Percentiles rank a stretch among this genome's conserved stretches.
These are phyloP conservation scores for Torulaspora maleeae DNA, from an alignment of 805 yeast species.

Conservation along the genomic window DNA sequence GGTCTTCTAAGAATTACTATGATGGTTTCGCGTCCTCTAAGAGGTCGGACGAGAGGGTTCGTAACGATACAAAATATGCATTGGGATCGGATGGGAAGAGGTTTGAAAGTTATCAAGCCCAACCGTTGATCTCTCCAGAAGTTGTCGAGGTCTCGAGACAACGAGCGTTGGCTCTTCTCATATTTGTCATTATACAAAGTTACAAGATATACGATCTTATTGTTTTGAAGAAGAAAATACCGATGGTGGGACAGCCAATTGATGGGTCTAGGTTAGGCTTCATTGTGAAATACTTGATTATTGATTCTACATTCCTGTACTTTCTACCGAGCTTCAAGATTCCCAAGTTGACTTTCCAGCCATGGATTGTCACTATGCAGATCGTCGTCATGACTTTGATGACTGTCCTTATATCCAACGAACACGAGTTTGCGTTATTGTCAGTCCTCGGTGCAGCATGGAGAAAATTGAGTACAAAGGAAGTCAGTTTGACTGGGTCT, in stretches of 20 bases:
- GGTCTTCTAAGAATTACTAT: conserved; percentile 4
- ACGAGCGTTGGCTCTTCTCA: conserved; percentile 57
- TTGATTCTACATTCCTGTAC: conserved; percentile 71
- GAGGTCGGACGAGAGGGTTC: neutral
- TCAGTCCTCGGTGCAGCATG: conserved; percentile 40
- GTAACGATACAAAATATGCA: neutral
- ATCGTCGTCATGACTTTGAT: conserved; percentile 44
- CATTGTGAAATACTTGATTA: conserved; percentile 61
- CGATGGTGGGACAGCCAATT: conserved; percentile 35
- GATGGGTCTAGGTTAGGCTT: conserved; percentile 52
- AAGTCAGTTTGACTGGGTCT: conserved; percentile 51
- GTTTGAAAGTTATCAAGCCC: neutral
- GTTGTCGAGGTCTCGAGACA: conserved; percentile 74
- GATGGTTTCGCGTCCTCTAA: neutral
- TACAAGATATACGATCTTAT: conserved; percentile 75
- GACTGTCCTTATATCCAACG: conserved; percentile 53
- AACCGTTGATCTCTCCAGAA: conserved; percentile 57
- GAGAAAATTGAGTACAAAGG: conserved; percentile 42
- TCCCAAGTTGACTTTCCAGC: conserved; percentile 65
- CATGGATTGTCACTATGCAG: conserved; percentile 48
- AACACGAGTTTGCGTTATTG: conserved; percentile 46
- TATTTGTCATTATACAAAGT: conserved; percentile 74
- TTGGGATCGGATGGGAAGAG: neutral
- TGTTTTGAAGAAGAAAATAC: conserved; percentile 46
- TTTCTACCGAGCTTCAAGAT: conserved; percentile 68